Evolutionary conservation across 192 early-diverging fungal genomes (phyloP), one percentile per base, ranked within the genome.

Genomic region (Jimgerdemannia flammicorona): DNA sequence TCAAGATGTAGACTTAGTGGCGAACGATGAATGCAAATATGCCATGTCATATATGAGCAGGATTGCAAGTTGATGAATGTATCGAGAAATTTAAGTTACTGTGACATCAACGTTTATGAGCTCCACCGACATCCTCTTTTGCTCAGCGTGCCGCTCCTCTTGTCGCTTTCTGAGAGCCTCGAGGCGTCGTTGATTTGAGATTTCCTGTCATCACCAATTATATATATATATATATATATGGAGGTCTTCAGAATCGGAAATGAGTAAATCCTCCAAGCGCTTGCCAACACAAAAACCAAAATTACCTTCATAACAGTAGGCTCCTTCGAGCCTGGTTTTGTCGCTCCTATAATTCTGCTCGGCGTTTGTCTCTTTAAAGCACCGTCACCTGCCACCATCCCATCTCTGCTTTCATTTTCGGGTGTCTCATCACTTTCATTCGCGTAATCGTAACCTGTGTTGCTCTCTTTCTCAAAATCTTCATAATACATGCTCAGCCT

Each of bases 401-500:
- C 49, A 14, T 10, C 49, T 2, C 49, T 2, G 6, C 49, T 59
- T 59, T 2, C 49, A 2, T 59, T 14, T 14, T 59, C 29, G 29
- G 1, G 29, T 29, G 29, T 29, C 29, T 29, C 29, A 29, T 29
- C 29, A 29, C 29, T 29, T 29, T 83, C 73, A 29, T 59, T 77
- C 3, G 40, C 69, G 43, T 77, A 44, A 14, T 77, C 69, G 18
- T 72, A 20, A 40, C 19, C 41, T 11, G 71, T 39, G n/a, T 66
- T 41, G 49, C 19, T 43, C 3, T 43, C 63, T 20, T 78, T 72
- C 17, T 74, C 72, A 49, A 72, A 72, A 40, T 81, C 72, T 8
- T 78, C 77, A 67, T 78, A 76, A 29, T 39, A 69, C 39, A 75
- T 73, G 14, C 71, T 70, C 29, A 77, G 71, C 68, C 66, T 75